Percentiles rank a stretch among this genome's conserved stretches.
phyloP scores from a whole-genome alignment of 1,284 basidiomycete genomes.

The Papiliotrema flavescens region DNA sequence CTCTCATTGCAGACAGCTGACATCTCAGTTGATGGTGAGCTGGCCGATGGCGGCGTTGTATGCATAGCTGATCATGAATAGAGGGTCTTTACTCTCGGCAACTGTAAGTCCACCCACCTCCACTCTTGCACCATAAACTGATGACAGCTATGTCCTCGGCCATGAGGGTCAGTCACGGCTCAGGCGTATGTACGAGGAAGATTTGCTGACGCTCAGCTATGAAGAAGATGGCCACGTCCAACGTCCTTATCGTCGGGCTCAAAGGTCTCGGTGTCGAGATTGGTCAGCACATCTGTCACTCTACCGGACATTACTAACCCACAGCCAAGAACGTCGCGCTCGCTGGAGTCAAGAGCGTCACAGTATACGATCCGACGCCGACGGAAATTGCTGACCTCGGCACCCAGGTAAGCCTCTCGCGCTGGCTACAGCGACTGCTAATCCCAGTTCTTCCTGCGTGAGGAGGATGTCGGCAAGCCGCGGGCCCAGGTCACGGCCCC shows the following conservation, averaged over 20 bases:
- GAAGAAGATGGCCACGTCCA: conserved; percentile 98
- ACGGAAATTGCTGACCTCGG: conserved; percentile 84
- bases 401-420: conserved; percentile 65
- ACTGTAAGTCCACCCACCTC: conserved; percentile 61
- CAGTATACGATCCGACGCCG: conserved; percentile 88
- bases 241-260: conserved; percentile 90
- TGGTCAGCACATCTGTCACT: conserved; percentile 55
- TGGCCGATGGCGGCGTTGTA: not conserved
- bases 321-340: conserved; percentile 92
- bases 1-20: not conserved
- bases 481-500: conserved; percentile 81
- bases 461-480: conserved; percentile 80
- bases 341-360: conserved; percentile 97
- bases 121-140: conserved; percentile 16
- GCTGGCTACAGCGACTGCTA: not conserved
- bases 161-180: conserved; percentile 70
- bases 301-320: not conserved
- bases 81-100: conserved; percentile 95
- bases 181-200: conserved; percentile 64
- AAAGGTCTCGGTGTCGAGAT: conserved; percentile 96
- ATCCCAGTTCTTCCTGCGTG: conserved; percentile 87
- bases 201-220: conserved; percentile 62
- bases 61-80: conserved; percentile 10
- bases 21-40: not conserved
- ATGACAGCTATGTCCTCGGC: conserved; percentile 81